Evolutionary conservation across 352 stramenopile species (phyloP), one percentile per base, ranked within the genome.

Genomic region (Phytopythium montanum): DNA sequence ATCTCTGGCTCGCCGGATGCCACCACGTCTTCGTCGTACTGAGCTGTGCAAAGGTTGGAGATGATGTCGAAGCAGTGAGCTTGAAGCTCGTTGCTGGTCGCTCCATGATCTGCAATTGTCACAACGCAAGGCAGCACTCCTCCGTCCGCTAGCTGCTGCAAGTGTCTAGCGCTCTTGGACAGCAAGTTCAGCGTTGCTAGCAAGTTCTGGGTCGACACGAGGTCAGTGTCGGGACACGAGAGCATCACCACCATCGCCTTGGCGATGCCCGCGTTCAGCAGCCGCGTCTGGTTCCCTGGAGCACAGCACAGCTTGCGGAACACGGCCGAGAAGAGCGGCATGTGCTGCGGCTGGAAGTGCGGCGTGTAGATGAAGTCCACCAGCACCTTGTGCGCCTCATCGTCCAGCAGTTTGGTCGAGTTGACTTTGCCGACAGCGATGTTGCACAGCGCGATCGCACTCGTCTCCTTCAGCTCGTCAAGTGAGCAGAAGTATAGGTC

Each of bases 1-100:
- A 88, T 83, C 38, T 85, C 74, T 0, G 65, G 65, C 16, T 60
- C 59, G 8, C 70, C 38, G 5, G 29, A 28, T 6, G 51, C 10
- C 12, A 69, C 68, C 23, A 68, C 50, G 34, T 75, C 69, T 12
- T 75, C 62, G 25, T 90, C 76, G 62, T 82, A 93, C 60, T 86
- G 65, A 31, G 80, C 59, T 2, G 68, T 72, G 49, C 84, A 90
- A 5, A 91, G 41, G 36, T 88, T 88, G 13, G 84, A 88, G 31
- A 92, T 72, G 21, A 93, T 73, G 57, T 88, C 79, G 55, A 93
- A 93, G 64, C 78, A 91, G 42, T 73, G 69, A n/a, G 21, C 61
- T 1, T 80, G 60, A 12, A 89, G 62, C 34, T 83, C 72, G 14
- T 39, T 25, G 31, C 64, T 66, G 33, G 62, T 46, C 3, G 54